Conservation (phyloP, 2,329 filamentous ascomycete species). For the Lachnellula hyalina region DNA sequence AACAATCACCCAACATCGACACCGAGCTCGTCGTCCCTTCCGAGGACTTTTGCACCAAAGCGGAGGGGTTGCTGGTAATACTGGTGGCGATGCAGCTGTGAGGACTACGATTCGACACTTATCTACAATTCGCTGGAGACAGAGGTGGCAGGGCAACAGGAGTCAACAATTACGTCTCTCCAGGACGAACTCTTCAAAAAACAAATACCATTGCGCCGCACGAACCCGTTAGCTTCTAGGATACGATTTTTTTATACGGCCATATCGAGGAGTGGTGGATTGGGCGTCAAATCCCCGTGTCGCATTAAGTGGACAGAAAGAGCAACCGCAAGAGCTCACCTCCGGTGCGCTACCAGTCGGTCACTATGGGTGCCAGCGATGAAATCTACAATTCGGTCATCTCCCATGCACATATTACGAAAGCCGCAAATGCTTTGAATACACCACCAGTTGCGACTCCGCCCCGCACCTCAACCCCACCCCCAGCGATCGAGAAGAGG, state of each 20-base stretch:
- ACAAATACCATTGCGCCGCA: not conserved
- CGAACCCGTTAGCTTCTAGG: not conserved
- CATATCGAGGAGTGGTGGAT: not conserved
- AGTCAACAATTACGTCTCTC: constrained; percentile 4
- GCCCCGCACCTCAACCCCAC: constrained; percentile 30
- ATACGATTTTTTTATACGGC: not conserved
- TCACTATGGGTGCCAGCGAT: constrained; percentile 26
- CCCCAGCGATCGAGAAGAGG: constrained; percentile 25
- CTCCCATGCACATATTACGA: constrained; percentile 20
- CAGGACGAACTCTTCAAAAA: not conserved
- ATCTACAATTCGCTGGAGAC: constrained; percentile 6
- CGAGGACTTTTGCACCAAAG: constrained; percentile 5
- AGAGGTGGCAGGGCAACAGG: constrained; percentile 23
- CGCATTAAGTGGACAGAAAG: not conserved
- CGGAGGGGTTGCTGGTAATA: constrained; percentile 11
- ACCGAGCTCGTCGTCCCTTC: constrained; percentile 1
- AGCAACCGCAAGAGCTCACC: not conserved
- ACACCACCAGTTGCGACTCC: constrained; percentile 27
- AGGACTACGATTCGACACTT: constrained; percentile 7
- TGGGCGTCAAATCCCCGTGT: not conserved
- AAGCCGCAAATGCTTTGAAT: constrained; percentile 23
- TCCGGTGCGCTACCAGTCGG: constrained; percentile 1
- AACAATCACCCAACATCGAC: constrained; percentile 5
- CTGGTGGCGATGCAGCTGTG: constrained; percentile 13
- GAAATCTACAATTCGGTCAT: constrained; percentile 22